Percentiles rank a stretch among this genome's conserved stretches.
These are phyloP conservation scores for Acrocalymma vagum DNA, from an alignment of 2,329 filamentous ascomycete genomes.

Conservation along the genomic window DNA sequence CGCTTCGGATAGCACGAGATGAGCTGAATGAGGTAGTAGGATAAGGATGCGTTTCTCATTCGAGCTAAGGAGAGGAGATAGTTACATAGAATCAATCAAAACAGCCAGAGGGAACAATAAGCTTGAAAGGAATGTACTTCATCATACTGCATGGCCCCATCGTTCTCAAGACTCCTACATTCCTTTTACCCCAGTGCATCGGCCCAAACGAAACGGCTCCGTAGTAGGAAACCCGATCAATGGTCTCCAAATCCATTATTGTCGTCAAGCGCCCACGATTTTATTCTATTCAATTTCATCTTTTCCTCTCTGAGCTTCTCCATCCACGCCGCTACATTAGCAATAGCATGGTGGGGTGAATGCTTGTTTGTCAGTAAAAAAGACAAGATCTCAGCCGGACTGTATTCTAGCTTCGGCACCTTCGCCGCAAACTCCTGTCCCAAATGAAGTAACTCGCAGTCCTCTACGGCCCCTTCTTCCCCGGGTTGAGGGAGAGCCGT, in stretches of 20 bases:
- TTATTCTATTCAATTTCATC: conserved; percentile 16
- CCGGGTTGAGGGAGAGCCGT: conserved; percentile 3
- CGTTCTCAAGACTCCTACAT: conserved; percentile 16
- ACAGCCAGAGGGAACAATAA: conserved; percentile 16
- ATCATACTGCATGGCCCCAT: conserved; percentile 14
- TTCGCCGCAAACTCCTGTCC: conserved; percentile 21
- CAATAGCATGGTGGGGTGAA: conserved; percentile 17
- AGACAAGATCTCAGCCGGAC: conserved; percentile 20
- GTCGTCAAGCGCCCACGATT: conserved; percentile 18
- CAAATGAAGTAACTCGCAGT: conserved; percentile 15
- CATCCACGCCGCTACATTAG: conserved; percentile 15
- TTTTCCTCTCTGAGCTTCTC: conserved; percentile 15
- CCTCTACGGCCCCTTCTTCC: conserved; percentile 10
- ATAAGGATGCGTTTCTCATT: conserved; percentile 17
- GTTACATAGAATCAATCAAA: conserved; percentile 16
- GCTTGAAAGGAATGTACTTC: conserved; percentile 20
- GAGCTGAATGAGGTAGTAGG: conserved; percentile 7
- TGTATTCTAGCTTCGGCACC: conserved; percentile 19
- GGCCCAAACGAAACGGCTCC: conserved; percentile 8
- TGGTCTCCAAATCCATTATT: conserved; percentile 15
- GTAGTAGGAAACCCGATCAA: conserved; percentile 16
- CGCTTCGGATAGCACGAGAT: conserved; percentile 5
- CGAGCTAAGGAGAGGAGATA: conserved; percentile 14
- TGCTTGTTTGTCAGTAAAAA: conserved; percentile 23
- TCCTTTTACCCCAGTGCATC: conserved; percentile 9